phyloP scores from a whole-genome alignment of 2,329 filamentous ascomycete species.

The Pseudogymnoascus sp. region DNA sequence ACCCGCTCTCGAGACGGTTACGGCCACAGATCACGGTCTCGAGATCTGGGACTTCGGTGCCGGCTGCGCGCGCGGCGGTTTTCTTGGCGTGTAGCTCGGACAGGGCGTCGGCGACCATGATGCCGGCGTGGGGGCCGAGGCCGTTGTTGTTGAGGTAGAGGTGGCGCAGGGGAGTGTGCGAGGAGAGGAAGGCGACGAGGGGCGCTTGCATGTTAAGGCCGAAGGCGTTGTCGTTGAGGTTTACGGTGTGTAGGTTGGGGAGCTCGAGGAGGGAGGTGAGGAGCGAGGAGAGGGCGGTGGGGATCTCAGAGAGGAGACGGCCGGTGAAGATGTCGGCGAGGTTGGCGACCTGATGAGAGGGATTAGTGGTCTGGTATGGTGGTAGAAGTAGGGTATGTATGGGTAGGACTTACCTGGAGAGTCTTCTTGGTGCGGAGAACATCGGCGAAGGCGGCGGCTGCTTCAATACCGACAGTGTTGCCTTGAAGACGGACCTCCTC shows the following conservation, averaged over 20 bases:
- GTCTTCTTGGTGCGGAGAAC: slow-evolving; percentile 78
- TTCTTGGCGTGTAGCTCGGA: slow-evolving; percentile 78
- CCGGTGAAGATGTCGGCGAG: slow-evolving; percentile 97
- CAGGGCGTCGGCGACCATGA: slow-evolving; percentile 80
- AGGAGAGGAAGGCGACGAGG: slow-evolving; percentile 81
- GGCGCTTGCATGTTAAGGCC: slow-evolving; percentile 91
- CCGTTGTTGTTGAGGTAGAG: slow-evolving; percentile 98
- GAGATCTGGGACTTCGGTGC: slow-evolving; percentile 67
- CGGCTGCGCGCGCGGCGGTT: slow-evolving; percentile 62
- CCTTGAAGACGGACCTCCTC: slow-evolving; percentile 82
- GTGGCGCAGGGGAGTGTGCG: slow-evolving; percentile 84
- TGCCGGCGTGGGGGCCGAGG: slow-evolving; percentile 83
- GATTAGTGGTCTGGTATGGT: background rate
- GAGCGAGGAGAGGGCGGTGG: slow-evolving; percentile 75
- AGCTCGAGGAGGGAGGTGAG: slow-evolving; percentile 81
- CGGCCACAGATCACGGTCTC: slow-evolving; percentile 97
- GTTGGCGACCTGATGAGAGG: slow-evolving; percentile 59
- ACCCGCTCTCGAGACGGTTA: slow-evolving; percentile 91
- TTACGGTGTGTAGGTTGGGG: slow-evolving; percentile 79
- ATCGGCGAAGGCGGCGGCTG: slow-evolving; percentile 75
- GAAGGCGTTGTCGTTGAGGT: slow-evolving; percentile 97
- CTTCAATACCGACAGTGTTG: slow-evolving; percentile 86
- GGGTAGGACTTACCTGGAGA: slow-evolving; percentile 50
- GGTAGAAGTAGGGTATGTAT: slow-evolving; percentile 9
- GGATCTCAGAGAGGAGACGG: slow-evolving; percentile 87